Evolutionary conservation across 495 filamentous ascomycete species (phyloP).

Genomic region (Penicillium steckii): DNA sequence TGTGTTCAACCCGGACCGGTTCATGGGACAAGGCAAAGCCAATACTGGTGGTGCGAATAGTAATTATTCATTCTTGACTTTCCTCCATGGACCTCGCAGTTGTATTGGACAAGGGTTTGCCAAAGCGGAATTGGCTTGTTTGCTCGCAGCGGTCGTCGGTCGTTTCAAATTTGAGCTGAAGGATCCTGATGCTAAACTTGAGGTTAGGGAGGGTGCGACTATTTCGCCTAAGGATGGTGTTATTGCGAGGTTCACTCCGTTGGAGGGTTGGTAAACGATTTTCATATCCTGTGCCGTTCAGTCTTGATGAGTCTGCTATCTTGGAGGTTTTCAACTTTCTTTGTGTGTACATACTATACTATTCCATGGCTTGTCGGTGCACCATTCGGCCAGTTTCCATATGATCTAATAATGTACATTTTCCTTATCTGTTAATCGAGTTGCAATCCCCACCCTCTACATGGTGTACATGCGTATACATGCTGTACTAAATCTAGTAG

Average conservation of each 20-base stretch:
- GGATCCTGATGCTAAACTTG: slow-evolving; percentile 57
- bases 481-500: no score
- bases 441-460: no score
- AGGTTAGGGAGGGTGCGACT: slow-evolving; percentile 59
- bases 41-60: slow-evolving; percentile 54
- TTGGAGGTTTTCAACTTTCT: no score
- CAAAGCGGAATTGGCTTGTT: slow-evolving; percentile 76
- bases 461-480: no score
- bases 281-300: neutral
- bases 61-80: slow-evolving; percentile 78
- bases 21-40: slow-evolving; percentile 54
- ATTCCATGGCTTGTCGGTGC: no score
- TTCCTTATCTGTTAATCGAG: no score
- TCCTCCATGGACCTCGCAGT: slow-evolving; percentile 75
- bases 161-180: slow-evolving; percentile 63
- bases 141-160: slow-evolving; percentile 75
- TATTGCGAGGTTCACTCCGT: slow-evolving; percentile 53
- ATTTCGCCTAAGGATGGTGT: slow-evolving; percentile 64
- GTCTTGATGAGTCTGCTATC: neutral
- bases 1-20: slow-evolving; percentile 78
- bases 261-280: slow-evolving; percentile 63
- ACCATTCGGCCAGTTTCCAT: no score
- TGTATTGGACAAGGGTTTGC: slow-evolving; percentile 86
- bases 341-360: no score
- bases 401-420: no score